Percentiles rank a stretch among this genome's conserved stretches.
phyloP scores from a whole-genome alignment of 192 early-diverging fungal genomes.

The Umbelopsis isabellina region DNA sequence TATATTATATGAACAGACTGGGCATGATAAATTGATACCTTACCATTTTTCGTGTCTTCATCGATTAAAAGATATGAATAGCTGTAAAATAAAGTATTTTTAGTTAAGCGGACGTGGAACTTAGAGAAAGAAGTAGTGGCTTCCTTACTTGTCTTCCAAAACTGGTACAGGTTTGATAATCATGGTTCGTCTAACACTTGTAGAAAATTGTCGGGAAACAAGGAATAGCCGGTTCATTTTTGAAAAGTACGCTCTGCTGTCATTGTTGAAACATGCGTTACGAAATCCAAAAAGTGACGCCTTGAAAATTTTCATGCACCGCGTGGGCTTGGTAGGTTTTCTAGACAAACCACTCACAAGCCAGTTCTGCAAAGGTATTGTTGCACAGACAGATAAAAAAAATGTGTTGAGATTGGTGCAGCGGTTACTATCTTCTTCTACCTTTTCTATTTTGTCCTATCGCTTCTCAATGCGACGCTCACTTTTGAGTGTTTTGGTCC shows the following conservation, averaged over 20 bases:
- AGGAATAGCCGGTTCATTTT: background rate
- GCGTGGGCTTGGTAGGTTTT: too few species aligned
- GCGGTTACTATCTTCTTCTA: background rate
- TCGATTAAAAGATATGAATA: constrained; percentile 41
- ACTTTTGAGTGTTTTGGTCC: background rate
- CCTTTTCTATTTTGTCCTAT: background rate
- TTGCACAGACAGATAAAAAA: too few species aligned
- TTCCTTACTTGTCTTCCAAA: constrained; percentile 41
- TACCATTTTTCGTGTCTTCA: constrained; percentile 37
- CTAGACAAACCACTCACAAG: too few species aligned
- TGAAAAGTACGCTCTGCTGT: background rate
- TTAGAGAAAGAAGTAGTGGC: background rate
- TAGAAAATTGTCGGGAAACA: constrained; percentile 15
- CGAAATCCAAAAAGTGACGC: too few species aligned
- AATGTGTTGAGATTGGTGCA: background rate
- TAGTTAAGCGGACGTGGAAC: background rate
- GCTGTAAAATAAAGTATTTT: constrained; percentile 18
- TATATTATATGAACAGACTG: background rate
- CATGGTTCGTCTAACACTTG: constrained; percentile 24
- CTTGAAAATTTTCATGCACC: too few species aligned
- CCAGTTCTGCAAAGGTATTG: too few species aligned
- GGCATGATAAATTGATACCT: background rate
- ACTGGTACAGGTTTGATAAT: constrained; percentile 36
- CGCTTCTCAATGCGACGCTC: constrained; percentile 2
- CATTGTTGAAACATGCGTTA: too few species aligned